Evolutionary conservation across 2,329 filamentous ascomycete species (phyloP).

Genomic region (Arthroderma sp.): DNA sequence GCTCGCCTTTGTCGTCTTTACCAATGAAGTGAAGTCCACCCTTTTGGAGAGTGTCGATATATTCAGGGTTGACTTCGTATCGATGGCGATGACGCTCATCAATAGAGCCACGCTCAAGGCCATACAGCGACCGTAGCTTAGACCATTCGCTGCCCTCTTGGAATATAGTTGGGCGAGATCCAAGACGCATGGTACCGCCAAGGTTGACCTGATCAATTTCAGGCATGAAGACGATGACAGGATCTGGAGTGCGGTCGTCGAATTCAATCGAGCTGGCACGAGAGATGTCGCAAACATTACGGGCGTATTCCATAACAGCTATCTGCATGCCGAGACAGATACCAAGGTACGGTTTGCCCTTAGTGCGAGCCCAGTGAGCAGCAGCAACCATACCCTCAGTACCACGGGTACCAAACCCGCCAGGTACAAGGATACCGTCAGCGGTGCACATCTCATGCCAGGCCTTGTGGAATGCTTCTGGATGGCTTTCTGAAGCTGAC

Average conservation of each 20-base stretch:
- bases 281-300: constrained; percentile 56
- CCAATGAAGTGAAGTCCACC: constrained; percentile 64
- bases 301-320: constrained; percentile 78
- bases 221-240: constrained; percentile 82
- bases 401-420: constrained; percentile 70
- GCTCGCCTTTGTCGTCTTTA: constrained; percentile 63
- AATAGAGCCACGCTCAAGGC: constrained; percentile 39
- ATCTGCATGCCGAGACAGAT: constrained; percentile 90
- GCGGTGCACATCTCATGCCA: constrained; percentile 70
- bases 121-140: constrained; percentile 64
- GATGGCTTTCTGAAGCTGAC: constrained; percentile 47
- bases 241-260: constrained; percentile 46
- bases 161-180: constrained; percentile 62
- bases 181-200: constrained; percentile 79
- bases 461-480: constrained; percentile 68
- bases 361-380: constrained; percentile 74
- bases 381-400: constrained; percentile 83
- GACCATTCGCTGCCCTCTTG: constrained; percentile 66
- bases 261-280: constrained; percentile 48
- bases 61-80: constrained; percentile 79
- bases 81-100: constrained; percentile 75
- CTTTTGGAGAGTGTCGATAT: constrained; percentile 55
- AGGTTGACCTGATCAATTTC: constrained; percentile 65
- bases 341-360: constrained; percentile 71
- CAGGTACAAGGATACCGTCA: constrained; percentile 40